Evolutionary conservation across 2,329 filamentous ascomycete species (phyloP), one percentile per base, ranked within the genome.

Genomic region (Aspergillus japonicus): DNA sequence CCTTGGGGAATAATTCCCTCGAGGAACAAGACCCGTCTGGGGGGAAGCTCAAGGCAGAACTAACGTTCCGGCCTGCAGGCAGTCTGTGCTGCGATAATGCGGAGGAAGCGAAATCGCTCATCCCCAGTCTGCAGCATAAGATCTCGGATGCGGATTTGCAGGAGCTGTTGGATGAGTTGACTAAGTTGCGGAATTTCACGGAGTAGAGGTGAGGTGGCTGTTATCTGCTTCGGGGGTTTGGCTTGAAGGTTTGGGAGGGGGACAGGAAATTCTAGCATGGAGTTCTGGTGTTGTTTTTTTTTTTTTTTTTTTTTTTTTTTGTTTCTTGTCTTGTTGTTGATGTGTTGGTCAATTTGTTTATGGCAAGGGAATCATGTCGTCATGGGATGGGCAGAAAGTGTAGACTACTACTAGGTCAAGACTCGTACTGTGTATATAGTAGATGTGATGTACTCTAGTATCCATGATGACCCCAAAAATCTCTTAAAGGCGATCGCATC

Each of bases 91-190:
- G 93, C 74, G 93, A 96, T 70, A 89, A 88, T 49, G 89, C 92
- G 60, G 95, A 99, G 73, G 96, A 99, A 79, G 95, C 95, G 62
- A 97, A 96, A 80, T 96, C 92, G 8, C 83, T 99, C 60, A 96
- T 99, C 64, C 96, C 95, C 1, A 96, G 85, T 67, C 76, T 99
- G 54, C 84, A 88, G 68, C 88, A 92, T 76, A 99, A 99, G 80
- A 96, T 98, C 71, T 85, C 85, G 62, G 94, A 98, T 73, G 90
- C 92, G 39, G 91, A 96, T 67, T 79, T 99, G 64, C 89, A 96
- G 76, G 89, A 92, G 64, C 81, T 98, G 59, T 83, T 99, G 59
- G 89, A 96, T 71, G 92, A 99, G 80, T 89, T 98, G 78, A 90
- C 88, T 68, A 96, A 96, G 82, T 81, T 96, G 72, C 80, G 84